Evolutionary conservation across 2,329 filamentous ascomycete genomes (phyloP).

Genomic region (Fusarium decemcellulare): DNA sequence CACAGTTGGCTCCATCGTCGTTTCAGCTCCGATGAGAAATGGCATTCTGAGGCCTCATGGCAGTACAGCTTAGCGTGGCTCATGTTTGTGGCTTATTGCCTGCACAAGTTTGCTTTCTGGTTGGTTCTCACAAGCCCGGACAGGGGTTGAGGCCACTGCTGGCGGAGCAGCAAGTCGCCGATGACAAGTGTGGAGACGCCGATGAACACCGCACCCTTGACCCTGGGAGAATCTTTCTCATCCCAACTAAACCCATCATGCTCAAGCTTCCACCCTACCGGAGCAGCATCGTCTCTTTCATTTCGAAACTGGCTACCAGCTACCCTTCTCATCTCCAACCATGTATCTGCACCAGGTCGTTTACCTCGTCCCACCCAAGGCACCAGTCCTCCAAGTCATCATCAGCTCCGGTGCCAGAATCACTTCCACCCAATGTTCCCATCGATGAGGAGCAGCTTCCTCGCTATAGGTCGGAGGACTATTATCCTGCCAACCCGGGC

Average conservation of each 20-base stretch:
- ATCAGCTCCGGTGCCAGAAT: conserved; percentile 12
- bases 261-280: background rate
- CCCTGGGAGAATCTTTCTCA: too few species aligned
- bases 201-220: too few species aligned
- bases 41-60: too few species aligned
- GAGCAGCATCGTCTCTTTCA: background rate
- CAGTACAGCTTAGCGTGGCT: too few species aligned
- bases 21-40: too few species aligned
- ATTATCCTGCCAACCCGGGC: conserved; percentile 50
- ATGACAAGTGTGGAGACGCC: too few species aligned
- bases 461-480: conserved; percentile 42
- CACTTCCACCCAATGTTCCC: conserved; percentile 19
- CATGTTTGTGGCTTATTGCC: too few species aligned
- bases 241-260: background rate
- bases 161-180: too few species aligned
- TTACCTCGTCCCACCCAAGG: background rate
- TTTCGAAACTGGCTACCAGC: background rate
- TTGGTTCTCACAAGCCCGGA: too few species aligned
- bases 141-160: too few species aligned
- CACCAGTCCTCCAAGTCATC: background rate
- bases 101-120: too few species aligned
- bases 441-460: conserved; percentile 44
- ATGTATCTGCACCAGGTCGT: background rate
- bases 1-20: too few species aligned
- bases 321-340: background rate